Conservation (phyloP, 257 asterid species). For the Solanum bukasovii region DNA sequence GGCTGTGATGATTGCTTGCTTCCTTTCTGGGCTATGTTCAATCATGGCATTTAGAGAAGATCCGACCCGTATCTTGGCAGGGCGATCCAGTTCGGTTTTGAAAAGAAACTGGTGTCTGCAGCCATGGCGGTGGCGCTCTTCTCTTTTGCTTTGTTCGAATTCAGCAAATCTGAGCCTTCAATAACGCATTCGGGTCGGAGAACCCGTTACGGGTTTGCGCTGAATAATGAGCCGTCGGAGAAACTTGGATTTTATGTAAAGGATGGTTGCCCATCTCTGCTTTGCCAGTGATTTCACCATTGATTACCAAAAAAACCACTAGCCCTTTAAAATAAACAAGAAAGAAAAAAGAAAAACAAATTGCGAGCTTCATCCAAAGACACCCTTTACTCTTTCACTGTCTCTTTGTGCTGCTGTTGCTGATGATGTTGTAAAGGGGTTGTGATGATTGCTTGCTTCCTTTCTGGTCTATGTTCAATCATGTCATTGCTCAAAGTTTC, state of each 20-base stretch:
- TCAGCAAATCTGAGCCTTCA: not conserved
- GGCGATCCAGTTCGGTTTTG: not conserved
- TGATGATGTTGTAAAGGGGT: not conserved
- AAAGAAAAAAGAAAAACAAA: not conserved
- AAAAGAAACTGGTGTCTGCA: slow-evolving; percentile 9
- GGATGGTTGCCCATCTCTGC: not conserved
- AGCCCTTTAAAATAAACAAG: not conserved
- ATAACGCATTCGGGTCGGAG: not conserved
- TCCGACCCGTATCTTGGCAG: not conserved
- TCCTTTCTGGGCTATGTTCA: not conserved
- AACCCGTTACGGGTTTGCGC: not conserved
- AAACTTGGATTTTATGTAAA: not conserved
- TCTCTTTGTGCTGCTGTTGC: not conserved
- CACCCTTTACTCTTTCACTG: not conserved
- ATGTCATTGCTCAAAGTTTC: not conserved
- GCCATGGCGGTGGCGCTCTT: slow-evolving; percentile 1
- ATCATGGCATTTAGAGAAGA: not conserved
- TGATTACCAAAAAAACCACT: not conserved
- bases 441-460: not conserved
- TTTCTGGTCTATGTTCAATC: not conserved
- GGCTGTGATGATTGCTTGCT: not conserved
- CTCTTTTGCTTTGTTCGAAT: not conserved
- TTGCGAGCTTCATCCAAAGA: not conserved
- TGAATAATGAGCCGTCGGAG: not conserved
- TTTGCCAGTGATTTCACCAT: not conserved